phyloP scores from a whole-genome alignment of 202 grass and related monocot species.

The Schoenoplectus triqueter region DNA sequence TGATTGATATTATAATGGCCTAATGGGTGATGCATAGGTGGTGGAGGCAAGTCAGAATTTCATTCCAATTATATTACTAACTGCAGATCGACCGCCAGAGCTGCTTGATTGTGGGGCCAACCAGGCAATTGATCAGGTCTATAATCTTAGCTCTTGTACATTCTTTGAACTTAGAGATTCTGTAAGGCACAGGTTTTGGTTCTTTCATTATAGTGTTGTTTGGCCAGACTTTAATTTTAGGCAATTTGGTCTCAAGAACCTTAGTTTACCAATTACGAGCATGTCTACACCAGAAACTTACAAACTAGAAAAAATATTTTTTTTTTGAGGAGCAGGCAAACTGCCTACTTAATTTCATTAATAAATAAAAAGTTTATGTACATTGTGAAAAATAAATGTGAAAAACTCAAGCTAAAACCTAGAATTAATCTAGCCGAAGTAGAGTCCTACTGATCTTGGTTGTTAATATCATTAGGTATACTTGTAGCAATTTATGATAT shows the following conservation, averaged over 20 bases:
- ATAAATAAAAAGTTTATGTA: too few relatives aligned
- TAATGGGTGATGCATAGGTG: constrained; percentile 56
- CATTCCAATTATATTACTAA: constrained; percentile 80
- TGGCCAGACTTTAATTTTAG: not conserved
- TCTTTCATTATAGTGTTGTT: not conserved
- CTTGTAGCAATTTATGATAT: not conserved
- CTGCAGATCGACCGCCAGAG: constrained; percentile 93
- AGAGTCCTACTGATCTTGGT: not conserved
- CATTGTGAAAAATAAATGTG: too few relatives aligned
- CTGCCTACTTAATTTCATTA: too few relatives aligned
- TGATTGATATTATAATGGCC: constrained; percentile 34
- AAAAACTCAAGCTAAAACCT: too few relatives aligned
- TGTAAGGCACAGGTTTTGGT: not conserved
- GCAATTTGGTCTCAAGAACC: constrained; percentile 5
- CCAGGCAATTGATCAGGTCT: constrained; percentile 91
- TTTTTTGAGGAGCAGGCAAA: too few relatives aligned
- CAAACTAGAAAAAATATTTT: not conserved
- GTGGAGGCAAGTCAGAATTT: constrained; percentile 94
- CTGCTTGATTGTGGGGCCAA: constrained; percentile 90
- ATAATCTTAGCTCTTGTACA: not conserved
- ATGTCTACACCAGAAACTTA: not conserved
- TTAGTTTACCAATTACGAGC: constrained; percentile 21
- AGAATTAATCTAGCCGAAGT: too few relatives aligned
- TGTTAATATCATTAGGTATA: not conserved
- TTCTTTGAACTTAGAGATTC: constrained; percentile 16